Evolutionary conservation across 345 rosid species (phyloP), one percentile per base, ranked within the genome.

Genomic region (Clausena lansium): DNA sequence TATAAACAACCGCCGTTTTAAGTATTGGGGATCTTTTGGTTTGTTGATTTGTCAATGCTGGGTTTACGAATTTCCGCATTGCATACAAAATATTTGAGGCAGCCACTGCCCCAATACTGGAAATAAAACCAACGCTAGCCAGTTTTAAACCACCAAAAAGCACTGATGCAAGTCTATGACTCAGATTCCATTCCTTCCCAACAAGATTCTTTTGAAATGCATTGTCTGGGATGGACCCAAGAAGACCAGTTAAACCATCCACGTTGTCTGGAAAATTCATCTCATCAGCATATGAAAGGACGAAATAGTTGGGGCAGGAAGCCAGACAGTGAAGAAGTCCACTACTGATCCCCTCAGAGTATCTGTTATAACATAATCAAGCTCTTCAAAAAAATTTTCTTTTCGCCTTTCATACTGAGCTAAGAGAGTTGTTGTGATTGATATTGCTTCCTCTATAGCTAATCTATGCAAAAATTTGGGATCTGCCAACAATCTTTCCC

Each of bases 311-410:
- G 98, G 98, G 28, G 98, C 95, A 75, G 98, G 97, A 77, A 95
- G 95, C 97, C 98, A 95, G 36, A 93, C 98, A 0, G 97, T 91
- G 80, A 95, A 95, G 71, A 95, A 95, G 79, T 94, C 97, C 70
- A 91, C 98, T 35, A 95, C 97, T 7, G 77, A 28, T 77, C 94
- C 98, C 77, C 98, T 86, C 50, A 88, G 82, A 28, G 95, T 93
- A 81, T 95, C 98, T 1, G 98, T 95, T 55, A 95, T 89, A 39
- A 95, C 98, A 80, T 95, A 93, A 78, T 95, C 98, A 61, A 95
- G 87, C 85, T 95, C 98, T 78, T 90, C 98, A 77, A 93, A 88
- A 85, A 95, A 93, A 69, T 88, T 93, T 62, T 91, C 95, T 87
- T 90, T 93, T 65, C 98, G 94, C 74, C 89, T 93, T 82, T 93